phyloP scores from a whole-genome alignment of 768 basidiomycete species.

The Lentinula edodes region DNA sequence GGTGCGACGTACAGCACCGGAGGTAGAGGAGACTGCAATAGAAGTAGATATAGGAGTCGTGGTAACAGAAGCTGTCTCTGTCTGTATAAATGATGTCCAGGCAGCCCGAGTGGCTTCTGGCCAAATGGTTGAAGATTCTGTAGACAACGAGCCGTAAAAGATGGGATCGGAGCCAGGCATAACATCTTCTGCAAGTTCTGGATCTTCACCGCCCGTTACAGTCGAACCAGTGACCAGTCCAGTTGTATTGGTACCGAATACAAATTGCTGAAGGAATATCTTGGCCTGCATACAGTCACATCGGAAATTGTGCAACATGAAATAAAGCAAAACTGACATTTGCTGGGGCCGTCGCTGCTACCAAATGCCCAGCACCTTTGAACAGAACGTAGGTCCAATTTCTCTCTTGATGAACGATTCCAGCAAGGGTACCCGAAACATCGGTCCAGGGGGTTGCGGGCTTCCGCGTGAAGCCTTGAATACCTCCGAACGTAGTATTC shows the following conservation, averaged over 20 bases:
- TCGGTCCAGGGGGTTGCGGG: conserved; percentile 67
- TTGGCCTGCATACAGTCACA: conserved; percentile 38
- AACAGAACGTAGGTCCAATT: conserved; percentile 53
- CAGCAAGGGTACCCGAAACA: conserved; percentile 53
- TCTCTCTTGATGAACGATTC: conserved; percentile 72
- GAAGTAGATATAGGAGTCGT: background rate
- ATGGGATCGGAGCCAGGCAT: conserved; percentile 36
- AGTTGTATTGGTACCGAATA: conserved; percentile 56
- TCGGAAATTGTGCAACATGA: background rate
- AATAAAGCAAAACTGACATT: conserved; percentile 23
- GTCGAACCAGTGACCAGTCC: conserved; percentile 43
- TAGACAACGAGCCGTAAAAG: conserved; percentile 35
- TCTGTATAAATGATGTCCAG: conserved; percentile 46
- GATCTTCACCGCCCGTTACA: conserved; percentile 41
- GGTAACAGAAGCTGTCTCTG: conserved; percentile 12
- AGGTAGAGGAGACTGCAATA: background rate
- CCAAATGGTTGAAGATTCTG: conserved; percentile 47
- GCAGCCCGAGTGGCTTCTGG: conserved; percentile 51
- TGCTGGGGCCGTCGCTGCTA: conserved; percentile 28
- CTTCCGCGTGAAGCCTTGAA: conserved; percentile 64
- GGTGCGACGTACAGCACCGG: background rate
- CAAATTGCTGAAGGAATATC: conserved; percentile 59
- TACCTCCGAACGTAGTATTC: conserved; percentile 79
- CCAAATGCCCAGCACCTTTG: conserved; percentile 36
- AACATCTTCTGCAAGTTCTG: conserved; percentile 27